Evolutionary conservation across 805 yeast genomes (phyloP).

Genomic region (Zygoascus flipseniorum): DNA sequence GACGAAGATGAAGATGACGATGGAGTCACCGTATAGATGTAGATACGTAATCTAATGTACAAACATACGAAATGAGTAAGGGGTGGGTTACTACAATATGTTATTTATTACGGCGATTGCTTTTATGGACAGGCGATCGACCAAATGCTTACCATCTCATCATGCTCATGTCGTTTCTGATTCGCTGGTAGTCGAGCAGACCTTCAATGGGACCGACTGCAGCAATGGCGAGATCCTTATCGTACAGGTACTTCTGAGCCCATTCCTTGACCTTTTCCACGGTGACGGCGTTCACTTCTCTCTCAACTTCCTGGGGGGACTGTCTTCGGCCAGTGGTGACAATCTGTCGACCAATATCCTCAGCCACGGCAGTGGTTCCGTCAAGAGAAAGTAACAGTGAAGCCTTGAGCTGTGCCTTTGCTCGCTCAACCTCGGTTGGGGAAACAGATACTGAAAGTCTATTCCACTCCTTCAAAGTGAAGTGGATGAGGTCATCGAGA

Average conservation of each 20-base stretch:
- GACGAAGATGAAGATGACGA: constrained; percentile 22
- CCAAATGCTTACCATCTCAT: constrained; percentile 26
- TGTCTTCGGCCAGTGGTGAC: constrained; percentile 84
- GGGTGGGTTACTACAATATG: too few species aligned
- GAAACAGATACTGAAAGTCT: constrained; percentile 75
- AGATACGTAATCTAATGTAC: not conserved
- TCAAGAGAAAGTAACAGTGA: constrained; percentile 82
- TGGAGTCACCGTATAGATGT: not conserved
- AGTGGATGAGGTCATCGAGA: constrained; percentile 60
- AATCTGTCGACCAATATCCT: constrained; percentile 94
- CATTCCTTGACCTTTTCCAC: constrained; percentile 74
- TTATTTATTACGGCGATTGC: too few species aligned
- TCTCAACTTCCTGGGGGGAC: constrained; percentile 65
- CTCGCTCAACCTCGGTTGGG: constrained; percentile 83
- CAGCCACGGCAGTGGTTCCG: constrained; percentile 93
- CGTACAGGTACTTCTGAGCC: constrained; percentile 74
- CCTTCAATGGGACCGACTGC: constrained; percentile 76
- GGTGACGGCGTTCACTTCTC: constrained; percentile 67
- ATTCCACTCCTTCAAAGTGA: constrained; percentile 80
- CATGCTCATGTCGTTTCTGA: constrained; percentile 41
- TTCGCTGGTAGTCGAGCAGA: constrained; percentile 58
- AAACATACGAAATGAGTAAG: too few species aligned
- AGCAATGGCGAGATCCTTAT: constrained; percentile 81
- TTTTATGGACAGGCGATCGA: not conserved
- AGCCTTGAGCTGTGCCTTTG: constrained; percentile 92